Evolutionary conservation across 2,329 filamentous ascomycete species (phyloP).

Genomic region (Neofusicoccum laricinum): DNA sequence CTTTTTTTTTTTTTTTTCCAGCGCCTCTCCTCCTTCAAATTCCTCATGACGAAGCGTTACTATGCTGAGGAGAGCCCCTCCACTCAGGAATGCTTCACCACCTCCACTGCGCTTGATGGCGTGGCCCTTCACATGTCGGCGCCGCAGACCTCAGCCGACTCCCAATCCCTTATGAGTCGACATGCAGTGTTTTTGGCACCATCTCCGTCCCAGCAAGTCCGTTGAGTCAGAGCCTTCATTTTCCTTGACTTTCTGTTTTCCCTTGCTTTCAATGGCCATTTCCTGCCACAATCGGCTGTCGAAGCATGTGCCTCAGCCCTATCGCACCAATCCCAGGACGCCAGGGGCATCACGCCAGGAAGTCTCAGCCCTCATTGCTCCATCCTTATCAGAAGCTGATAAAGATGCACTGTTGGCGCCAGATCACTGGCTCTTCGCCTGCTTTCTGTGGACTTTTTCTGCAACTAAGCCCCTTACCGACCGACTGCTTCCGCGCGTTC

Average conservation of each 20-base stretch:
- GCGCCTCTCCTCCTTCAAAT: not conserved
- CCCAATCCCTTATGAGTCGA: not conserved
- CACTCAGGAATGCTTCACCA: conserved; percentile 7
- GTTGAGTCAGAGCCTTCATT: not conserved
- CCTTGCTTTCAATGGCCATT: not conserved
- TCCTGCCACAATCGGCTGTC: not conserved
- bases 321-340: conserved; percentile 8
- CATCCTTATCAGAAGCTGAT: conserved; percentile 1
- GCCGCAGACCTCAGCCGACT: not conserved
- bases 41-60: not conserved
- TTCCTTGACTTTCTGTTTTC: not conserved
- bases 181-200: not conserved
- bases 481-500: not conserved
- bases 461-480: not conserved
- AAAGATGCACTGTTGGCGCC: not conserved
- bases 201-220: not conserved
- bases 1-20: not conserved
- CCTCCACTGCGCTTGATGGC: not conserved
- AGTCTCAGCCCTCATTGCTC: not conserved
- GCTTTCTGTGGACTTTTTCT: not conserved
- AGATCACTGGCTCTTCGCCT: not conserved
- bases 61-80: not conserved
- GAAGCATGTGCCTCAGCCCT: conserved; percentile 9
- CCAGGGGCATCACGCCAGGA: not conserved
- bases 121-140: not conserved